Evolutionary conservation across 495 filamentous ascomycete species (phyloP).

Genomic region (Penicillium flavigenum): DNA sequence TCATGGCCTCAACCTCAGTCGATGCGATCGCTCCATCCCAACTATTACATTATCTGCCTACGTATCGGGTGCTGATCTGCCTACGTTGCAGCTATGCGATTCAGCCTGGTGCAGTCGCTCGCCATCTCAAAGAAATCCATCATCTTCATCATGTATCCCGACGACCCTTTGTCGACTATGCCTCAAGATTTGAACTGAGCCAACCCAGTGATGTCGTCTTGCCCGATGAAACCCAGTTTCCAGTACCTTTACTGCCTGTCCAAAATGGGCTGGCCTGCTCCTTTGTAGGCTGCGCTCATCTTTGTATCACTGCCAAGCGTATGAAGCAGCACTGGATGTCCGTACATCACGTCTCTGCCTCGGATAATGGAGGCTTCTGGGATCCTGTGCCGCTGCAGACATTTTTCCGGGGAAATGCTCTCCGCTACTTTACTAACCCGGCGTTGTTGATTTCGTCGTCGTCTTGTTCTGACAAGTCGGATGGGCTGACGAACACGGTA

Average conservation of each 20-base stretch:
- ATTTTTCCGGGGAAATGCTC: slow-evolving; percentile 31
- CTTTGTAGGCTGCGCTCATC: slow-evolving; percentile 24
- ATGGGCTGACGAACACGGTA: not conserved
- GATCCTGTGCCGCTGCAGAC: slow-evolving; percentile 23
- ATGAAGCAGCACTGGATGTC: slow-evolving; percentile 34
- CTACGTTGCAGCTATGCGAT: slow-evolving; percentile 34
- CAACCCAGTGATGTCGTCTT: slow-evolving; percentile 22
- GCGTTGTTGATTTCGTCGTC: slow-evolving; percentile 1
- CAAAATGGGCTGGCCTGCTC: slow-evolving; percentile 30
- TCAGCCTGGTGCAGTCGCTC: slow-evolving; percentile 33
- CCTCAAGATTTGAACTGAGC: slow-evolving; percentile 19
- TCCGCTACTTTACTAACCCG: slow-evolving; percentile 28
- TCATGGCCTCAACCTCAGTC: too few species aligned
- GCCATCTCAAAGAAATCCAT: slow-evolving; percentile 44
- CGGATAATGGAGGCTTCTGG: slow-evolving; percentile 16
- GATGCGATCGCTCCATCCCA: not conserved
- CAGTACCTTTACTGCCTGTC: slow-evolving; percentile 29
- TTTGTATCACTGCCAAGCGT: slow-evolving; percentile 30
- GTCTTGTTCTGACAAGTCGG: not conserved
- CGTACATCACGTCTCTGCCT: slow-evolving; percentile 10
- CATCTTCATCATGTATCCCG: slow-evolving; percentile 27
- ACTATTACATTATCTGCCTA: slow-evolving; percentile 23
- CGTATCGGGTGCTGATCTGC: slow-evolving; percentile 33
- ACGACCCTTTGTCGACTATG: slow-evolving; percentile 27
- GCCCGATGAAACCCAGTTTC: slow-evolving; percentile 26